phyloP scores from a whole-genome alignment of 805 yeast species.

The Huiozyma sinensis region DNA sequence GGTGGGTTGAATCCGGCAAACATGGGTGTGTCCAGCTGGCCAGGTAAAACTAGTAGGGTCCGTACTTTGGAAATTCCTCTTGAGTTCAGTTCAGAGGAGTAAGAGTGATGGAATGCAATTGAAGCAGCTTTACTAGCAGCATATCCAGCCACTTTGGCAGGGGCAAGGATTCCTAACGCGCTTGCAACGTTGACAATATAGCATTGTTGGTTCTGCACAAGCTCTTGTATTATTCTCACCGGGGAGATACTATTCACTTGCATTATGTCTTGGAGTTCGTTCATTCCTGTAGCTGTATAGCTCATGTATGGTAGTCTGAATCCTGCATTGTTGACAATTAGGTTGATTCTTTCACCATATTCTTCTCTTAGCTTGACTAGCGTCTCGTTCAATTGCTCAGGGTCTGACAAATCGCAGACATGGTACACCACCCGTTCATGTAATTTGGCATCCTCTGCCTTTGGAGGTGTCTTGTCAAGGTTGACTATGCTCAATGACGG shows the following conservation, averaged over 20 bases:
- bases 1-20: constrained; percentile 73
- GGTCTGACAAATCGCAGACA: constrained; percentile 57
- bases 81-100: constrained; percentile 56
- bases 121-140: constrained; percentile 84
- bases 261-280: constrained; percentile 41
- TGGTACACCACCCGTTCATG: constrained; percentile 33
- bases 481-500: constrained; percentile 21
- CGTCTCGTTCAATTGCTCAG: constrained; percentile 30
- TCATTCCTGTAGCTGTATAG: constrained; percentile 32
- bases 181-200: constrained; percentile 72
- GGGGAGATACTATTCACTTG: constrained; percentile 54
- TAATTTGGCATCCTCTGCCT: background rate
- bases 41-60: constrained; percentile 70
- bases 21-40: constrained; percentile 69
- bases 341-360: constrained; percentile 42
- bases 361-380: constrained; percentile 31
- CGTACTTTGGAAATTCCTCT: constrained; percentile 42
- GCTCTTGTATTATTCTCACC: constrained; percentile 52
- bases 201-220: constrained; percentile 44
- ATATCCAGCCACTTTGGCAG: constrained; percentile 65
- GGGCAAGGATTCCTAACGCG: constrained; percentile 68
- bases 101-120: constrained; percentile 72
- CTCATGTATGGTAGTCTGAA: constrained; percentile 44
- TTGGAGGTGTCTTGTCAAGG: constrained; percentile 8
- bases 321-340: constrained; percentile 80